Conservation (phyloP, 2,329 filamentous ascomycete species). For the Byssochlamys sp. region DNA sequence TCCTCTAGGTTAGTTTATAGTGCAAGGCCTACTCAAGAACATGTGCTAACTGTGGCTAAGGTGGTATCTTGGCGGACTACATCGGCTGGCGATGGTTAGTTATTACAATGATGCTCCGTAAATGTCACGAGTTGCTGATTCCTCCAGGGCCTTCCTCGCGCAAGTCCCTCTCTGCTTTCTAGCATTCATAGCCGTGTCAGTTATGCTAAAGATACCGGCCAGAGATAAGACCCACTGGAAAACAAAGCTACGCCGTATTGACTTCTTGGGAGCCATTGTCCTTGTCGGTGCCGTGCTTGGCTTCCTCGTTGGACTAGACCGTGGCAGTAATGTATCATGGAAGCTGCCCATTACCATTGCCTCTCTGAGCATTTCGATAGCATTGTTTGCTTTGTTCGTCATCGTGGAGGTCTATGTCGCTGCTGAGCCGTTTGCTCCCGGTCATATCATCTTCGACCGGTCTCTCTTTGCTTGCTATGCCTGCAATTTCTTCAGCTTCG, state of each 20-base stretch:
- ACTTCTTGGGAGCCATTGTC: constrained; percentile 61
- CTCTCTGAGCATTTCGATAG: constrained; percentile 46
- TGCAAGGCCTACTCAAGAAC: background rate
- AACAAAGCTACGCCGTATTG: constrained; percentile 56
- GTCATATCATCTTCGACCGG: constrained; percentile 60
- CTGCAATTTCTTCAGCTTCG: constrained; percentile 63
- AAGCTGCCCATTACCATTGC: constrained; percentile 47
- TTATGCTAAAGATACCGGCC: constrained; percentile 54
- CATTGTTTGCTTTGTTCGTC: constrained; percentile 58
- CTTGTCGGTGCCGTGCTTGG: constrained; percentile 57
- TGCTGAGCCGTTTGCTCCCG: constrained; percentile 62
- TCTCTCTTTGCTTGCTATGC: constrained; percentile 58
- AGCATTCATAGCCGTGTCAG: constrained; percentile 54
- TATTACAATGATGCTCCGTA: background rate
- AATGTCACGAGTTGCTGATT: constrained; percentile 6
- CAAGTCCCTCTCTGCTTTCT: constrained; percentile 61
- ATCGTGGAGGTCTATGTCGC: constrained; percentile 60
- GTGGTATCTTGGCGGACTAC: constrained; percentile 60
- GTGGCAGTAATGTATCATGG: constrained; percentile 65
- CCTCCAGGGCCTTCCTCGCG: constrained; percentile 55
- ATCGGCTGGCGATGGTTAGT: constrained; percentile 65
- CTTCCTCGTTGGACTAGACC: constrained; percentile 61
- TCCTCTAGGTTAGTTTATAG: constrained; percentile 45
- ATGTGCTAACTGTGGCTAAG: constrained; percentile 13
- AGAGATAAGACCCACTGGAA: constrained; percentile 53